These are phyloP conservation scores for Gossypium lobatum DNA, from an alignment of 441 rosid genomes.

Conservation along the genomic window DNA sequence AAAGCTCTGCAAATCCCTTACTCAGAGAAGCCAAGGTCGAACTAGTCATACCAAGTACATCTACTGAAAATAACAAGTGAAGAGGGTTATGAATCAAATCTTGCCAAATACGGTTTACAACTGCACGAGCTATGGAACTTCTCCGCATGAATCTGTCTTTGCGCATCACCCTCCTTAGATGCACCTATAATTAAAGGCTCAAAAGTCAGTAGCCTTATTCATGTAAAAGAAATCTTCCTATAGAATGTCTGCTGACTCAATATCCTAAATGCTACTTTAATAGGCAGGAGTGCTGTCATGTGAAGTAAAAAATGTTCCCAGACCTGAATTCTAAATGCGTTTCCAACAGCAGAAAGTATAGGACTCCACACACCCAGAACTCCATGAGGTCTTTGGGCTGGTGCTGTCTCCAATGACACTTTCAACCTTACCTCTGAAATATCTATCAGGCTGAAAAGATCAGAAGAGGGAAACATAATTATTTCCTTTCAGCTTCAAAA, in stretches of 20 bases:
- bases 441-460: constrained; percentile 77
- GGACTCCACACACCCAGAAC: constrained; percentile 99
- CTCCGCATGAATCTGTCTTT: constrained; percentile 88
- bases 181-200: constrained; percentile 49
- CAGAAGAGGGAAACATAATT: constrained; percentile 2
- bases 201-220: constrained; percentile 5
- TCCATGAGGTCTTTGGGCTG: constrained; percentile 92
- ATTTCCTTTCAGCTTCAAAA: constrained; percentile 7
- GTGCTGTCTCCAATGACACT: constrained; percentile 88
- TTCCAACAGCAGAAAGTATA: constrained; percentile 90
- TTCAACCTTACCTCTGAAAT: constrained; percentile 92
- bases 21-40: constrained; percentile 95
- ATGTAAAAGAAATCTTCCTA: neutral
- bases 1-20: constrained; percentile 97
- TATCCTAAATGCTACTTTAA: neutral
- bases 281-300: constrained; percentile 3
- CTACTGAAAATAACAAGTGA: constrained; percentile 88
- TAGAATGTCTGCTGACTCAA: neutral
- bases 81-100: constrained; percentile 97
- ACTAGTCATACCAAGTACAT: constrained; percentile 99
- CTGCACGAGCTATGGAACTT: constrained; percentile 87
- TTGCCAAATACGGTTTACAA: constrained; percentile 83
- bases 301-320: constrained; percentile 16
- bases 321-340: constrained; percentile 97
- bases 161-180: constrained; percentile 93